These are phyloP conservation scores for Pythium scleroteichum DNA, from an alignment of 352 stramenopile species.

Conservation along the genomic window DNA sequence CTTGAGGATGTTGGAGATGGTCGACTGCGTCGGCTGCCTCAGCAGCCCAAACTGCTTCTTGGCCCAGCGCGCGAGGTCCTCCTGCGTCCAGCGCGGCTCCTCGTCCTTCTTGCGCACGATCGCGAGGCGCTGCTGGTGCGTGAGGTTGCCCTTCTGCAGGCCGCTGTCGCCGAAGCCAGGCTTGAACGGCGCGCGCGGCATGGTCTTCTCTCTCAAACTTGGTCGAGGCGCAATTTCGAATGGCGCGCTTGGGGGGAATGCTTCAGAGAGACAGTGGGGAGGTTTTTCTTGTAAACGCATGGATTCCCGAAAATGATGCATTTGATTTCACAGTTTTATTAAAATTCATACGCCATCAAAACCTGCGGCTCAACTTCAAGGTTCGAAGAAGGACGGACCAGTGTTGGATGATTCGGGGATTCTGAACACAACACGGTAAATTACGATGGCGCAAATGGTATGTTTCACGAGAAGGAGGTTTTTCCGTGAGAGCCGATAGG, in stretches of 20 bases:
- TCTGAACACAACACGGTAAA: background rate
- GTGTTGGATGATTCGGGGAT: no score
- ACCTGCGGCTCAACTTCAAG: background rate
- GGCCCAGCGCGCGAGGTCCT: conserved; percentile 52
- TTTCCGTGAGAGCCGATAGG: conserved; percentile 15
- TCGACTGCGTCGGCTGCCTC: conserved; percentile 56
- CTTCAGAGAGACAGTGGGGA: conserved; percentile 13
- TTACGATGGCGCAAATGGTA: no score
- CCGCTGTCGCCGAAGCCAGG: background rate
- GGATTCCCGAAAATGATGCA: conserved; percentile 17
- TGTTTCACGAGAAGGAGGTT: no score
- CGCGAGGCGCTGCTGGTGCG: conserved; percentile 58
- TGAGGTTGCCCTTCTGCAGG: conserved; percentile 48
- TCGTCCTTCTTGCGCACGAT: conserved; percentile 62
- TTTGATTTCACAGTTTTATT: conserved; percentile 15
- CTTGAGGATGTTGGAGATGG: conserved; percentile 66
- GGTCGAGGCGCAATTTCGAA: conserved; percentile 6
- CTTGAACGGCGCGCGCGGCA: conserved; percentile 12
- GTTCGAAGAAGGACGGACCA: no score
- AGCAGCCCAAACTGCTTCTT: conserved; percentile 51
- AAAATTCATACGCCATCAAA: conserved; percentile 16
- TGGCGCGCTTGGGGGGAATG: background rate
- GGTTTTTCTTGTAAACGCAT: conserved; percentile 1
- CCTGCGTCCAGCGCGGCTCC: conserved; percentile 53
- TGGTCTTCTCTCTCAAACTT: conserved; percentile 17